Conservation (phyloP, 2,329 filamentous ascomycete species). For the Teratosphaeriaceae sp. region DNA sequence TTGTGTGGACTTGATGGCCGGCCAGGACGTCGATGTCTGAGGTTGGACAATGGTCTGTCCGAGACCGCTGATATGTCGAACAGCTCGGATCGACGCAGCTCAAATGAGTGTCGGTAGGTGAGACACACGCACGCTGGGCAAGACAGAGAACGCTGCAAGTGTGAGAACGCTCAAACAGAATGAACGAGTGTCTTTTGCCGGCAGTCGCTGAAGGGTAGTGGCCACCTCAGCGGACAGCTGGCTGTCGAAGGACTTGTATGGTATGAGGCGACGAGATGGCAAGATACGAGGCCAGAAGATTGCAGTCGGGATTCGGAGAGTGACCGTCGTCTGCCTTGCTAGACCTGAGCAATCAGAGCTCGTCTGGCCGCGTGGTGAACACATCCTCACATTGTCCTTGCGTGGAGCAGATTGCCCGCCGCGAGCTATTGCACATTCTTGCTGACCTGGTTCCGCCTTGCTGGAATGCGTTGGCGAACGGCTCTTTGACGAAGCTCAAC, state of each 20-base stretch:
- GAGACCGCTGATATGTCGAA: not conserved
- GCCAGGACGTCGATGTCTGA: not conserved
- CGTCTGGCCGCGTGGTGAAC: conserved; percentile 4
- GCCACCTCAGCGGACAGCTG: too few relatives aligned
- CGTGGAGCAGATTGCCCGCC: conserved; percentile 10
- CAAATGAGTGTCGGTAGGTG: too few relatives aligned
- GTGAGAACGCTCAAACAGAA: not conserved
- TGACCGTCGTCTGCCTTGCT: conserved; percentile 13
- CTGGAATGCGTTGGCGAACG: conserved; percentile 18
- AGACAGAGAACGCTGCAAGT: conserved; percentile 2
- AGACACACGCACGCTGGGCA: not conserved
- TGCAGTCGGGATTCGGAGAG: conserved; percentile 5
- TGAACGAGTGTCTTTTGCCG: conserved; percentile 1
- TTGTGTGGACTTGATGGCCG: too few relatives aligned
- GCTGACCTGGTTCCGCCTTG: conserved; percentile 10
- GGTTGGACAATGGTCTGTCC: too few relatives aligned
- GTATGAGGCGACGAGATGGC: conserved; percentile 2
- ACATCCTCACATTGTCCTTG: conserved; percentile 14
- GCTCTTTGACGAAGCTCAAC: not conserved
- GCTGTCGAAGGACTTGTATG: not conserved
- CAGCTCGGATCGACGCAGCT: too few relatives aligned
- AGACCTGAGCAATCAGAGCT: conserved; percentile 5
- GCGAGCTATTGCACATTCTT: conserved; percentile 16
- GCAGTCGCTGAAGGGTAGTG: too few relatives aligned
- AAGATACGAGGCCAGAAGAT: conserved; percentile 1